Evolutionary conservation across 495 filamentous ascomycete genomes (phyloP).

Genomic region (Bombardia bombarda): DNA sequence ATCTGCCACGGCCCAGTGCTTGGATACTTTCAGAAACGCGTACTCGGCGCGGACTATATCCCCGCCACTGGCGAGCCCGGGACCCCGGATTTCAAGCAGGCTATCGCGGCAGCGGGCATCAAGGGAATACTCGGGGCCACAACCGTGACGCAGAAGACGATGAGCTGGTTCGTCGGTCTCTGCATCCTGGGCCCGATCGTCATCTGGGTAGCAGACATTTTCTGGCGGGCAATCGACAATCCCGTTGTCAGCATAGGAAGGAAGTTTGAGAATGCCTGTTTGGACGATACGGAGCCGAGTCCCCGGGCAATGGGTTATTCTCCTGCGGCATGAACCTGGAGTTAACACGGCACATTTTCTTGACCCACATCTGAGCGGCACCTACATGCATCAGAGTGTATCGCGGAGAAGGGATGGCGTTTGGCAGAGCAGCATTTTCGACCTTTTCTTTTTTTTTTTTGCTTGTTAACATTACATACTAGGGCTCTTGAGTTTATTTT

Average conservation of each 20-base stretch:
- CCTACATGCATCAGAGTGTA: no score
- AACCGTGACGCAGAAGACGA: conserved; percentile 39
- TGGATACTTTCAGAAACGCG: conserved; percentile 36
- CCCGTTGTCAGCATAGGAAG: conserved; percentile 49
- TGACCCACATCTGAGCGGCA: no score
- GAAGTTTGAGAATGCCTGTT: conserved; percentile 38
- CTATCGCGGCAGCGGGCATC: conserved; percentile 27
- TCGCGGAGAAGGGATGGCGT: no score
- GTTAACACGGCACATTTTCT: neutral
- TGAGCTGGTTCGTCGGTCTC: conserved; percentile 44
- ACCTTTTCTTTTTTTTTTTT: no score
- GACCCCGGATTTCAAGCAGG: conserved; percentile 16
- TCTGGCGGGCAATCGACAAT: conserved; percentile 51
- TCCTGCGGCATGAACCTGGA: conserved; percentile 13
- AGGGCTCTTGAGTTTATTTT: no score
- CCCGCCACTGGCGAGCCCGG: conserved; percentile 15
- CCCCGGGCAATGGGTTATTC: conserved; percentile 17
- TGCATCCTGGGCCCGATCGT: conserved; percentile 42
- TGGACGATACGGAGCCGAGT: conserved; percentile 20
- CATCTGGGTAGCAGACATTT: conserved; percentile 51
- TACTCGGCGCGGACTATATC: conserved; percentile 26
- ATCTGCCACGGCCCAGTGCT: conserved; percentile 53
- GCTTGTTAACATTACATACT: no score
- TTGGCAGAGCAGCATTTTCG: neutral
- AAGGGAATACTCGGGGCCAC: conserved; percentile 47